Evolutionary conservation across 108 stramenopile genomes (phyloP), one percentile per base, ranked within the genome.

Genomic region (Bacterosira constricta): DNA sequence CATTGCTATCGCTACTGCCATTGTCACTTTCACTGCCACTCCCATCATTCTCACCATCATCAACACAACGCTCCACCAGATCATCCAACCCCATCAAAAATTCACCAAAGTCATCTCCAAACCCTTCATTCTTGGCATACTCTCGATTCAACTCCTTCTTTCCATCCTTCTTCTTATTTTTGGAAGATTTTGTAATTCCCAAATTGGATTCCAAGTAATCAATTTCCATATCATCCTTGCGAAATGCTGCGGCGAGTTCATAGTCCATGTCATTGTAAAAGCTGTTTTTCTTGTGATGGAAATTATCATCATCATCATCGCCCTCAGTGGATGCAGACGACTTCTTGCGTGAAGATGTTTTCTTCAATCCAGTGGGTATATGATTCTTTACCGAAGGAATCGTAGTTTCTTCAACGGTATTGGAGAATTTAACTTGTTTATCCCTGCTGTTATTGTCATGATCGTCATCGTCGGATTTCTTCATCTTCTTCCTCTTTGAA

Each of bases 41-140:
- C 21, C 53, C 53, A 37, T 71, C 54, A 65, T 51, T 42, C 4
- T 57, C 66, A 38, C 18, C 38, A 13, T 59, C 71, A 49, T 58
- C 73, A 21, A 77, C 77, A 50, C 88, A 66, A 25, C 87, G 71
- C 13, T 63, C 72, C 27, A 90, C 75, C 81, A 93, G 77, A 57
- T 75, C 69, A 52, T 93, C 92, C 31, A 93, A 52, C 65, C 76
- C 89, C 69, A 88, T 75, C 18, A 92, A 50, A 58, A 90, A 93
- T 23, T 89, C 83, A 23, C 92, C 92, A 80, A 93, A 93, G 62
- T 90, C 88, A 41, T 93, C 92, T 7, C 88, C 92, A 35, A 76
- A 93, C 39, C 92, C 89, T 75, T 93, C 92, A 42, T 83, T 82
- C 62, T 83, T 88, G 0, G 90, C 83, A 80, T 88, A 92, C 39